phyloP scores from a whole-genome alignment of 345 rosid genomes.

The Populus simonii region DNA sequence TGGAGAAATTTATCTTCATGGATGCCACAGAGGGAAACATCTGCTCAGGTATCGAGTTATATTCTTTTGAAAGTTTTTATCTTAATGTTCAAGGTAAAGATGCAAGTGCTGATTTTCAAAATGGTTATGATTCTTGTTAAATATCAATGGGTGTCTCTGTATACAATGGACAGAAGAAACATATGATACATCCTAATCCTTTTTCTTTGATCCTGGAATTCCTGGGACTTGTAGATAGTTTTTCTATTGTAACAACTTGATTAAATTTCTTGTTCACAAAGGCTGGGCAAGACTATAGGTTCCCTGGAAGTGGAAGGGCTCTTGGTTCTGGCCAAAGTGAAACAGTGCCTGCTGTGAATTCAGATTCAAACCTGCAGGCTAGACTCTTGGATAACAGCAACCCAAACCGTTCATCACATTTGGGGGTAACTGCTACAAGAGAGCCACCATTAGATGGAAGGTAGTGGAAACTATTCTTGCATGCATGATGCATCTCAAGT shows the following conservation, averaged over 20 bases:
- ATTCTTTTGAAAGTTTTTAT: background rate
- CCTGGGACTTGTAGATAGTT: background rate
- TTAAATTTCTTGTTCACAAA: constrained; percentile 30
- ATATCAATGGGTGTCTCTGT: too few relatives aligned
- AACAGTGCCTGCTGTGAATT: constrained; percentile 37
- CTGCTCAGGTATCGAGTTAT: constrained; percentile 50
- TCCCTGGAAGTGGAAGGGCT: constrained; percentile 81
- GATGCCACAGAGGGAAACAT: constrained; percentile 76
- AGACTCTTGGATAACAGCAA: constrained; percentile 65
- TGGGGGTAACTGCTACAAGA: constrained; percentile 24
- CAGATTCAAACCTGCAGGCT: constrained; percentile 73
- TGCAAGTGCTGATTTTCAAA: background rate
- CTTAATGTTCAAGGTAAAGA: background rate
- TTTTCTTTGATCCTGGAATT: background rate
- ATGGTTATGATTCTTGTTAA: background rate
- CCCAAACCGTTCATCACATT: constrained; percentile 39
- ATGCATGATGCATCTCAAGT: constrained; percentile 5
- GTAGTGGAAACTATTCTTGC: constrained; percentile 31
- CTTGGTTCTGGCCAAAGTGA: constrained; percentile 50
- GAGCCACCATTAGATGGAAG: constrained; percentile 50
- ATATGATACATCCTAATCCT: background rate
- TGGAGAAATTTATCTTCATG: constrained; percentile 86
- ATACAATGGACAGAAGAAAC: too few relatives aligned
- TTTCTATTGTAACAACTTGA: background rate
- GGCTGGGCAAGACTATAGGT: constrained; percentile 65